Conservation (phyloP, 345 rosid species). For the Heritiera littoralis region DNA sequence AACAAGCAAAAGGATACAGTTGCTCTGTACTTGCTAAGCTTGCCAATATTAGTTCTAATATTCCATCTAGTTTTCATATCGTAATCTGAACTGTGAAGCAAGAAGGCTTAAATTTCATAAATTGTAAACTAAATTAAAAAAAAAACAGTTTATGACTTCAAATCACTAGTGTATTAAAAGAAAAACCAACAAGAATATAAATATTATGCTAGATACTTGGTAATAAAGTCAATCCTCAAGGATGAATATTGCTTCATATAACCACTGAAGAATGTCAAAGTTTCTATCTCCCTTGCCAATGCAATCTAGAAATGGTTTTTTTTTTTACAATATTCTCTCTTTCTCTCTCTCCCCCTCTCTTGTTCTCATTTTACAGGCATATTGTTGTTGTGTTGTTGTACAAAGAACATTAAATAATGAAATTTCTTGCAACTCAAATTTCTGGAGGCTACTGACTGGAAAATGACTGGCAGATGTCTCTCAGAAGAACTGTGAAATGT, state of each 20-base stretch:
- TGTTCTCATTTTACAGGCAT: background rate
- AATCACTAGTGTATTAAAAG: background rate
- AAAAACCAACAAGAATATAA: background rate
- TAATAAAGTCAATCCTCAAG: background rate
- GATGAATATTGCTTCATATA: background rate
- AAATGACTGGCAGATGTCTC: background rate
- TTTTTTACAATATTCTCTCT: background rate
- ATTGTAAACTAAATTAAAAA: background rate
- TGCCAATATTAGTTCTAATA: background rate
- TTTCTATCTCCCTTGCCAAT: constrained; percentile 2
- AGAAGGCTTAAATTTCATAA: background rate
- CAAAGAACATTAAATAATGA: background rate
- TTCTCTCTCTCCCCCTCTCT: background rate
- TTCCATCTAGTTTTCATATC: background rate
- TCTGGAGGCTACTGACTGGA: background rate
- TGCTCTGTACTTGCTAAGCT: background rate
- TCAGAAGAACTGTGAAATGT: constrained; percentile 2
- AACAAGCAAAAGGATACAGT: background rate
- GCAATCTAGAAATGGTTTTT: background rate
- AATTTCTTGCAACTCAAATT: background rate
- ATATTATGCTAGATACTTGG: background rate
- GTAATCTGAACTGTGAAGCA: background rate
- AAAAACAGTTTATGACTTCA: background rate
- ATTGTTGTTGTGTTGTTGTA: background rate
- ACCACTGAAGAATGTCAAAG: background rate